Percentiles rank a stretch among this genome's conserved stretches.
phyloP scores from a whole-genome alignment of 2,329 filamentous ascomycete genomes.

The Verticillium alfalfae region DNA sequence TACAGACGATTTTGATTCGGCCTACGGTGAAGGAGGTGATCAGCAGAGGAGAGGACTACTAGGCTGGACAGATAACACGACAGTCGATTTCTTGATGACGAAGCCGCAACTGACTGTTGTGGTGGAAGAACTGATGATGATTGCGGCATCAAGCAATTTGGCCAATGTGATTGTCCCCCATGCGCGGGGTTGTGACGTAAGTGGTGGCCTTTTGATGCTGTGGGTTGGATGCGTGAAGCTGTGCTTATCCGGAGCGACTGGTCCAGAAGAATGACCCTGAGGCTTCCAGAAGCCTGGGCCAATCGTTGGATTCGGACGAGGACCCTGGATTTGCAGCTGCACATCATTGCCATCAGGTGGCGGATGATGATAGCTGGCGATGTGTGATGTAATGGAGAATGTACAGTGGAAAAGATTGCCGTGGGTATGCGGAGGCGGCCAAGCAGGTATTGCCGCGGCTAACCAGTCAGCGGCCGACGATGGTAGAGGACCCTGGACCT shows the following conservation, averaged over 20 bases:
- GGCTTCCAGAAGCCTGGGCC: neutral
- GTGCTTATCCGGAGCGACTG: neutral
- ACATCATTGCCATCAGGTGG: neutral
- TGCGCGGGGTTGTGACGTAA: neutral
- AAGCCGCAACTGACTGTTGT: neutral
- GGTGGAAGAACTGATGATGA: neutral
- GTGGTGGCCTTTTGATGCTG: neutral
- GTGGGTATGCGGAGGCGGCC: neutral
- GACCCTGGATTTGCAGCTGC: neutral
- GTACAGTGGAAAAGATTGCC: neutral
- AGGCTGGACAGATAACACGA: slow-evolving; percentile 15
- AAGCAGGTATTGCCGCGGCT: neutral
- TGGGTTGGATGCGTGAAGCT: neutral
- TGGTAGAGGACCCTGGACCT: neutral
- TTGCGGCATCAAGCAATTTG: neutral
- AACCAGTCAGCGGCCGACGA: neutral
- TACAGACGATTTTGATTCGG: slow-evolving; percentile 68
- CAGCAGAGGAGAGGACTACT: slow-evolving; percentile 82
- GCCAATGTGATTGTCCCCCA: neutral
- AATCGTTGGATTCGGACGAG: neutral
- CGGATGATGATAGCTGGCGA: neutral
- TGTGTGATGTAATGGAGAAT: neutral
- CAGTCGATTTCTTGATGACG: neutral
- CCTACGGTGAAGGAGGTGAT: slow-evolving; percentile 84
- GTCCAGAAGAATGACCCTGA: neutral